Percentiles rank a stretch among this genome's conserved stretches.
phyloP scores from a whole-genome alignment of 108 stramenopile genomes.

The Pseudonitzschia multistriata region DNA sequence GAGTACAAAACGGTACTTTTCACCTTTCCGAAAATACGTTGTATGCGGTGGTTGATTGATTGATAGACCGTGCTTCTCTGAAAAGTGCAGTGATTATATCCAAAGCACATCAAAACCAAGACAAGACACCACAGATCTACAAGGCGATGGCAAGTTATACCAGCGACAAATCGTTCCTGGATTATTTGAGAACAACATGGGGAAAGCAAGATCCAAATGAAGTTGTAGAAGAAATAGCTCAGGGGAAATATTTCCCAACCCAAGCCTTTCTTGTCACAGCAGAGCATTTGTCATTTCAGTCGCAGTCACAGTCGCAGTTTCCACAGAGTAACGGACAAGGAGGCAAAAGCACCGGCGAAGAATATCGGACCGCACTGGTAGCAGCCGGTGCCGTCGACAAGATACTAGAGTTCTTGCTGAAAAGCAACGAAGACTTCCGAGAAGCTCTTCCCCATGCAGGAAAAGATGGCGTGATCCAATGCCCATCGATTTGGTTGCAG shows the following conservation, averaged over 20 bases:
- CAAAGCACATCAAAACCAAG: too few species aligned
- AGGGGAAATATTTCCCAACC: conserved; percentile 21
- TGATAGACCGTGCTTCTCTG: too few species aligned
- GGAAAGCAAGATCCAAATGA: conserved; percentile 25
- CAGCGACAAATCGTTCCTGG: too few species aligned
- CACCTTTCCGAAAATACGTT: too few species aligned
- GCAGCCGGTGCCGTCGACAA: conserved; percentile 32
- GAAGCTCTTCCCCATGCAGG: conserved; percentile 18
- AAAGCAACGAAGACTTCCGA: conserved; percentile 21
- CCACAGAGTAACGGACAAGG: not conserved
- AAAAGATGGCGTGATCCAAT: conserved; percentile 1
- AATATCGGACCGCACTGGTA: conserved; percentile 27
- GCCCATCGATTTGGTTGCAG: conserved; percentile 36
- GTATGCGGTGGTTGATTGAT: too few species aligned
- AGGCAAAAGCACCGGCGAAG: not conserved
- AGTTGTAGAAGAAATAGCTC: conserved; percentile 22
- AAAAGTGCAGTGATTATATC: too few species aligned
- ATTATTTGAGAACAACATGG: conserved; percentile 19
- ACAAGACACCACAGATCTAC: too few species aligned
- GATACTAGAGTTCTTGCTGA: conserved; percentile 28
- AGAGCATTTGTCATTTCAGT: not conserved
- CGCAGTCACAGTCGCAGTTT: too few species aligned
- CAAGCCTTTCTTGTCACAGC: conserved; percentile 17
- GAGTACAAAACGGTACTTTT: too few species aligned
- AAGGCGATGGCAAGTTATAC: too few species aligned